phyloP scores from a whole-genome alignment of 371 early-diverging fungal genomes.

The Saksenaea oblongispora region DNA sequence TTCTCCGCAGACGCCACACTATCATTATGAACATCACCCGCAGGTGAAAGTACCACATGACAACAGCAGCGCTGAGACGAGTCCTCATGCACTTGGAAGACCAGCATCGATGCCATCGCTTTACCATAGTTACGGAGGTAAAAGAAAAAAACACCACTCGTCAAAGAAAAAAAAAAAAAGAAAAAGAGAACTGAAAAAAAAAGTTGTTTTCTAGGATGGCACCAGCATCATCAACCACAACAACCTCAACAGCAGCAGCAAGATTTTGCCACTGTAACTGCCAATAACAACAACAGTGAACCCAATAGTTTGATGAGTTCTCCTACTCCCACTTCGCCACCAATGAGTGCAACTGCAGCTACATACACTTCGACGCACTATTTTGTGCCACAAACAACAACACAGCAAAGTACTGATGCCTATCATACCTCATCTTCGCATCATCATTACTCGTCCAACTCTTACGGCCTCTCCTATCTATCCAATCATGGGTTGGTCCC shows the following conservation, averaged over 20 bases:
- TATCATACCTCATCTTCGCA: background rate
- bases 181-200: background rate
- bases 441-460: slow-evolving; percentile 1
- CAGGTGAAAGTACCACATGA: slow-evolving; percentile 5
- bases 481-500: slow-evolving; percentile 12
- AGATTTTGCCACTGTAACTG: slow-evolving; percentile 5
- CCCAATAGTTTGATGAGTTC: slow-evolving; percentile 3
- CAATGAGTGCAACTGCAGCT: slow-evolving; percentile 3
- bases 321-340: background rate
- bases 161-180: background rate
- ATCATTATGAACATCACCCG: slow-evolving; percentile 1
- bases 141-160: background rate
- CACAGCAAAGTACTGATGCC: background rate
- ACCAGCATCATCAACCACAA: slow-evolving; percentile 10
- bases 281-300: slow-evolving; percentile 2
- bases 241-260: background rate
- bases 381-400: slow-evolving; percentile 5
- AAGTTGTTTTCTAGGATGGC: background rate
- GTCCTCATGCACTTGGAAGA: slow-evolving; percentile 15
- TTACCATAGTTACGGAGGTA: background rate
- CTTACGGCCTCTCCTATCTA: background rate
- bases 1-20: slow-evolving; percentile 5
- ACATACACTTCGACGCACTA: background rate
- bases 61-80: slow-evolving; percentile 3
- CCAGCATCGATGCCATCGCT: slow-evolving; percentile 19